Base-by-base conservation (phyloP, 2,329 filamentous ascomycete genomes). In the Penicillium sp. region DNA sequence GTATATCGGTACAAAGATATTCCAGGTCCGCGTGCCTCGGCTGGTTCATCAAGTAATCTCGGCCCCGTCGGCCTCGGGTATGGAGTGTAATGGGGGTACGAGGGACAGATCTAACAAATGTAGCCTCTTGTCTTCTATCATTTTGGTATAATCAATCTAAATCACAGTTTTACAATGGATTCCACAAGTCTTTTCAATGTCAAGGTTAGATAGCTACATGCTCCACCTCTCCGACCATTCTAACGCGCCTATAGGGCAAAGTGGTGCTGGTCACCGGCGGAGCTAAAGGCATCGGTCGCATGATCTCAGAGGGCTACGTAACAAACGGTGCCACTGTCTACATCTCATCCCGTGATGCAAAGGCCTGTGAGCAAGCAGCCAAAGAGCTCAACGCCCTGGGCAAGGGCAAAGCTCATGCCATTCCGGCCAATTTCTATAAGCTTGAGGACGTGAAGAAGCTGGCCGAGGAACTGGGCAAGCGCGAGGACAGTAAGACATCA, bases 401-500 rank as follows among this genome's bases (percentile, higher is more conserved):
- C 16, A 79, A 80, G 45, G 80, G 80, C 46, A 80, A 72, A 49
- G 80, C 79, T 41, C 67, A 76, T 52, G 78, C 79, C 56, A 78
- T 82, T 46, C 71, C 79, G 21, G 80, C 79, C 15, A 75, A 82
- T 55, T 72, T 82, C 54, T 80, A 80, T 63, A 76, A 80, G 56
- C 79, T 80, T 53, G 77, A 79, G 12, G 79, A 80, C 2, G 76
- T 78, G 58, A 74, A 79, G 52, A 75, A 66, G 29, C 68, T 82
- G 34, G 77, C 76, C 10, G 73, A 73, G n/a, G 79, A 80, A 58
- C 66, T 81, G 32, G 73, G 74, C 56, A 78, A 78, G 65, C 71
- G 73, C 10, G 74, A 76, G 60, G 66, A 29, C 83, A 89, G 32
- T 83, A 82, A 56, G 79, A 85, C 85, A 1, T 84, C 86, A 0